Conservation (phyloP, 371 early-diverging fungal genomes). For the Chytridium lagenaria region DNA sequence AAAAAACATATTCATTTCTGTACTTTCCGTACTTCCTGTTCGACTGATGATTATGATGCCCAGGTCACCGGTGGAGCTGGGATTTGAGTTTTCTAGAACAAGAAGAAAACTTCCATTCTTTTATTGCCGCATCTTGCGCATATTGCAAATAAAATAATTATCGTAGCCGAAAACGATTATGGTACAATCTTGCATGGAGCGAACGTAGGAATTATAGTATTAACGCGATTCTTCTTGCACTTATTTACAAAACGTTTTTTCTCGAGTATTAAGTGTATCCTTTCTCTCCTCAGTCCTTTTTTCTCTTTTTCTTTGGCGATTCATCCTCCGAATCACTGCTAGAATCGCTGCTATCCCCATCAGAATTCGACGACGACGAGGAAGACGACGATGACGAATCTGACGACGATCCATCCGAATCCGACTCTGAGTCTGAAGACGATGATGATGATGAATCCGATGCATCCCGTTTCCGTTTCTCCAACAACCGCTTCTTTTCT, state of each 20-base stretch:
- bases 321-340: constrained; percentile 1
- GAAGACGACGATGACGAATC: neutral
- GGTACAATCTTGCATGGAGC: too few relatives aligned
- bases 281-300: too few relatives aligned
- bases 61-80: constrained; percentile 75
- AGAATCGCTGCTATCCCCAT: neutral
- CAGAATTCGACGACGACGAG: neutral
- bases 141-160: too few relatives aligned
- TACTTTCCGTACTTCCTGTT: neutral
- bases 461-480: neutral
- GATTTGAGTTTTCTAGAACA: constrained; percentile 50
- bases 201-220: too few relatives aligned
- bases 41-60: neutral
- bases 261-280: too few relatives aligned
- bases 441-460: constrained; percentile 7
- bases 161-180: too few relatives aligned
- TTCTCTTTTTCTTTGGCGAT: too few relatives aligned
- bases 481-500: neutral
- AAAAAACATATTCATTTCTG: too few relatives aligned
- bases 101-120: too few relatives aligned
- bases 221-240: too few relatives aligned
- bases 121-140: too few relatives aligned
- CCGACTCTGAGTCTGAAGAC: neutral
- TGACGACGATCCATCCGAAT: neutral
- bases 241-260: too few relatives aligned